phyloP scores from a whole-genome alignment of 257 asterid genomes.

The Solanum tacnaense region DNA sequence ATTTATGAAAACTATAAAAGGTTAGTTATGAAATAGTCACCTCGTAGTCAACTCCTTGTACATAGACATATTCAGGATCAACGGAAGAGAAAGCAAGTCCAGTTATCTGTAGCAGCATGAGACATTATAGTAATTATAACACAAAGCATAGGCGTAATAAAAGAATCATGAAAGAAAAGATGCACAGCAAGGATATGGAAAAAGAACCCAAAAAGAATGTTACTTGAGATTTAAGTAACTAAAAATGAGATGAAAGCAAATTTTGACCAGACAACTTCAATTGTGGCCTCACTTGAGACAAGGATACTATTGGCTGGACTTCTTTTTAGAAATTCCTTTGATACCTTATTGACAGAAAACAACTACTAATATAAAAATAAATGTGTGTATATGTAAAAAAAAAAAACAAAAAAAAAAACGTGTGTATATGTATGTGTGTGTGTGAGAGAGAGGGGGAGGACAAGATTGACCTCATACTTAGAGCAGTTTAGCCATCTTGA shows the following conservation, averaged over 20 bases:
- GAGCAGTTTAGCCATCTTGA: constrained; percentile 82
- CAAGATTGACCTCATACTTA: constrained; percentile 52
- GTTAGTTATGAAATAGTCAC: constrained; percentile 17
- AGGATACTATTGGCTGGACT: not conserved
- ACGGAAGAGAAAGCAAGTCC: constrained; percentile 78
- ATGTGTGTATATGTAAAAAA: not conserved
- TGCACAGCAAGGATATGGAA: not conserved
- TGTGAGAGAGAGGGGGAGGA: not conserved
- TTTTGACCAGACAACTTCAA: not conserved
- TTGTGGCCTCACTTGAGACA: not conserved
- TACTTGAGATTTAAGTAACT: not conserved
- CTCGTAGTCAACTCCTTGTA: constrained; percentile 96
- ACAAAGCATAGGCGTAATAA: not conserved
- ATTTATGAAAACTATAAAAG: not conserved
- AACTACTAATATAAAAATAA: not conserved
- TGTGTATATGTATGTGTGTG: not conserved
- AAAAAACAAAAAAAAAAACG: too few species aligned
- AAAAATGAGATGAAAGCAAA: not conserved
- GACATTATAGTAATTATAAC: not conserved
- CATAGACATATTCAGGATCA: constrained; percentile 62
- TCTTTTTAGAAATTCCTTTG: not conserved
- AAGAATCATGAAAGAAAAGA: not conserved
- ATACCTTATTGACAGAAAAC: not conserved
- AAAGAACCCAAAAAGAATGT: not conserved
- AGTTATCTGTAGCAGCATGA: constrained; percentile 54